phyloP scores from a whole-genome alignment of 2,329 filamentous ascomycete species.

The Diaporthe vexans region DNA sequence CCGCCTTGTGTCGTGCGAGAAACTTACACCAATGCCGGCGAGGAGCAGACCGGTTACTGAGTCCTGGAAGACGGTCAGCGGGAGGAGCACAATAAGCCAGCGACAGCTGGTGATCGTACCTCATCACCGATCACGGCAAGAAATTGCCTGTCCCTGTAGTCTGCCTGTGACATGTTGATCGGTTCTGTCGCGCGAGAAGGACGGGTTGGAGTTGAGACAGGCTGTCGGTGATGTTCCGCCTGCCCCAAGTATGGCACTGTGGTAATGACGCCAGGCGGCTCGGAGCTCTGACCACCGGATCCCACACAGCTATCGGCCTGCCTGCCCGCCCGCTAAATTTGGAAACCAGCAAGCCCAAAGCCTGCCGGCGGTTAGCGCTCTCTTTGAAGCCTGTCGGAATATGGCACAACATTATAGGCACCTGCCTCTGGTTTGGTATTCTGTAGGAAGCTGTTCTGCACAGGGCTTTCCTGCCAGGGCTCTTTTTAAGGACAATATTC shows the following conservation, averaged over 20 bases:
- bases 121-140: conserved; percentile 98
- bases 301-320: conserved; percentile 24
- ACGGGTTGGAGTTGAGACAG: conserved; percentile 21
- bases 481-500: neutral
- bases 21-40: conserved; percentile 88
- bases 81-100: neutral
- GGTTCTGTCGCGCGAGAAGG: conserved; percentile 35
- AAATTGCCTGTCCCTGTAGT: conserved; percentile 90
- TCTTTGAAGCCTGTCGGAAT: neutral
- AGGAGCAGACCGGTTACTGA: conserved; percentile 96
- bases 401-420: too few species aligned
- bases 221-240: conserved; percentile 9
- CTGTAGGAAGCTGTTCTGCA: neutral
- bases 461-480: neutral
- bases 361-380: neutral
- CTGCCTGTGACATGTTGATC: conserved; percentile 64
- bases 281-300: conserved; percentile 43
- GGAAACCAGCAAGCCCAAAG: neutral
- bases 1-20: neutral
- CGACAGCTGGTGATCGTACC: conserved; percentile 60
- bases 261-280: conserved; percentile 19
- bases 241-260: conserved; percentile 11
- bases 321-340: conserved; percentile 21
- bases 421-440: neutral
- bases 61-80: conserved; percentile 71